Evolutionary conservation across 2,329 filamentous ascomycete species (phyloP).

Genomic region (Nannizzia gypsea): DNA sequence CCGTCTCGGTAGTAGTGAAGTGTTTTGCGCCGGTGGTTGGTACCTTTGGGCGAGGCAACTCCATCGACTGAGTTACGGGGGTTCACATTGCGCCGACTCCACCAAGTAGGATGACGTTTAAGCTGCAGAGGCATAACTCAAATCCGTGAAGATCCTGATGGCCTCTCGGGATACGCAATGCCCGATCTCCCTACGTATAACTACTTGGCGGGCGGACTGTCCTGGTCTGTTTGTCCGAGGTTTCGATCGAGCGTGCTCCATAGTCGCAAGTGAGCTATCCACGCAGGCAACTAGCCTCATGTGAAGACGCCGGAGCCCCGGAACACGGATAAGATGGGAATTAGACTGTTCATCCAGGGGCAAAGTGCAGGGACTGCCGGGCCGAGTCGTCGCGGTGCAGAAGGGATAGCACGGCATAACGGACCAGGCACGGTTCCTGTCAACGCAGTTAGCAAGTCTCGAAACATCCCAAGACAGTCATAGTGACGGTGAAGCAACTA

Average conservation of each 20-base stretch:
- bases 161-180: neutral
- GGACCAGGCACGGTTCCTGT: neutral
- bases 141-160: neutral
- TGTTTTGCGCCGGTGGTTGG: neutral
- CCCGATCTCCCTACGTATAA: neutral
- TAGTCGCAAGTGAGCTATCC: neutral
- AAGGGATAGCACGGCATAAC: neutral
- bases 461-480: neutral
- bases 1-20: neutral
- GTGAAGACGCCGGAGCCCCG: neutral
- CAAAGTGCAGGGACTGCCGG: neutral
- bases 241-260: neutral
- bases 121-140: neutral
- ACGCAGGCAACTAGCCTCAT: neutral
- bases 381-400: neutral
- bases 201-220: neutral
- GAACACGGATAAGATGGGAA: neutral
- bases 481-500: too few relatives aligned
- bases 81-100: neutral
- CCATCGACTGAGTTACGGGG: neutral
- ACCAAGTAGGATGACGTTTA: neutral
- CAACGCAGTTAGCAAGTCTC: neutral
- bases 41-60: neutral
- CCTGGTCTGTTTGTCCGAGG: neutral
- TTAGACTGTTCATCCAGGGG: neutral